Evolutionary conservation across 331 rosid species (phyloP), one percentile per base, ranked within the genome.

Genomic region (Quercus tomentella): DNA sequence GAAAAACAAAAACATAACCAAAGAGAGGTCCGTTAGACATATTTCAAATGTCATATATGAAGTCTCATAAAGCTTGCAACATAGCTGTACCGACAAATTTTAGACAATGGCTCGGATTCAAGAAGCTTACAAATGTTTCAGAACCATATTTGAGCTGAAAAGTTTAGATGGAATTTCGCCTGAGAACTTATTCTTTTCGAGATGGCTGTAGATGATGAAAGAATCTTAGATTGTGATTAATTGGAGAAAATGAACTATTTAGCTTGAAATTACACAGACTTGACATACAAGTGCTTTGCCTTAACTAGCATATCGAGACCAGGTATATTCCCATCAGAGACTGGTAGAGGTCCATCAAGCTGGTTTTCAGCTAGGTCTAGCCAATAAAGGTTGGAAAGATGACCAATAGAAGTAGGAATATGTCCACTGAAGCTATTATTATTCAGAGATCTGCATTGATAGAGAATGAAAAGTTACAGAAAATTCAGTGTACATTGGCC

Each of bases 261-360:
- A 41, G 37, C 12, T 71, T 15, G 14, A 10, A 35, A 35, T 10
- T 1, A 79, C 11, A 54, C 1, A 56, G 21, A 45, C 12, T 56
- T 81, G 70, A 80, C 97, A 57, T 93, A 37, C 97, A 93, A 93
- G 89, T 93, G 97, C 35, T 81, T 52, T 6, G 96, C 82, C 11
- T 58, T 70, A 65, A 65, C 56, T 65, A 93, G 87, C 87, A 70
- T 56, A 84, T 93, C 94, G 70, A 93, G 91, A 66, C 97, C 97
- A 60, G 73, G 86, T 82, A 74, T 41, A 11, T 74, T 81, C 43
- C 56, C 57, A 28, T 74, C 61, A 77, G 96, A 90, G 76, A 90
- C 86, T 25, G 97, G 97, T 77, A 92, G 76, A 22, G 89, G 7
- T 72, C 95, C 84, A 28, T 41, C 76, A 52, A 84, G 87, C 73